A percentile compares a stretch with the other conserved stretches of the same genome.
Evolutionary conservation across 352 stramenopile genomes (phyloP).

Genomic region (Pythium angustatum): DNA sequence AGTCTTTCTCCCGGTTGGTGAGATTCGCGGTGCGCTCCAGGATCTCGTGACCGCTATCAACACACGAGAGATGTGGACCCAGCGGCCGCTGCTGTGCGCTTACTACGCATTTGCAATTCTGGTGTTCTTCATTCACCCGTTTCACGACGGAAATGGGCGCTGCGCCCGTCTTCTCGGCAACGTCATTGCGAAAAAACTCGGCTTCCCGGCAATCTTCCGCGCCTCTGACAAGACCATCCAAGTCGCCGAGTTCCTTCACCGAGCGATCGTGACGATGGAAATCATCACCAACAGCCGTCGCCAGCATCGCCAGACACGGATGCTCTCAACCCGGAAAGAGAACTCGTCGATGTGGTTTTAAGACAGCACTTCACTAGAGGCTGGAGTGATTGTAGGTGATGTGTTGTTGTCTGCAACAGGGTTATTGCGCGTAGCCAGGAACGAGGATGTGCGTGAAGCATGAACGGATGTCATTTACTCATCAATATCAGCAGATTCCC

Average conservation of each 20-base stretch:
- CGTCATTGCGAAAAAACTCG: slow-evolving; percentile 70
- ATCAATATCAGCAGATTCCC: no score
- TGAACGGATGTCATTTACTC: no score
- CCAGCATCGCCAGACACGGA: slow-evolving; percentile 46
- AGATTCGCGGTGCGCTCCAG: slow-evolving; percentile 52
- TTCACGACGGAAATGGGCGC: slow-evolving; percentile 81
- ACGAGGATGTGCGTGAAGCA: no score
- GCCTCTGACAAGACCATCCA: slow-evolving; percentile 84
- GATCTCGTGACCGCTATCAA: slow-evolving; percentile 55
- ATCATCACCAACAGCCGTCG: slow-evolving; percentile 59
- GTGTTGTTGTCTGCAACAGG: no score
- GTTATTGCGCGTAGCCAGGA: no score
- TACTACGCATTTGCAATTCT: slow-evolving; percentile 82
- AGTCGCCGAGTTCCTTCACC: slow-evolving; percentile 71
- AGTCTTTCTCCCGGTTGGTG: slow-evolving; percentile 68
- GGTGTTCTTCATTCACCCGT: slow-evolving; percentile 86
- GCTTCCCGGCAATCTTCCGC: slow-evolving; percentile 58
- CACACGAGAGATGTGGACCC: slow-evolving; percentile 36
- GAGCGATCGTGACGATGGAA: slow-evolving; percentile 70
- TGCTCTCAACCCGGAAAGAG: slow-evolving; percentile 59
- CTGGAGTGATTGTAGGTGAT: not conserved
- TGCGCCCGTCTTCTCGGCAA: slow-evolving; percentile 76
- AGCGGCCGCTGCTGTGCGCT: slow-evolving; percentile 59
- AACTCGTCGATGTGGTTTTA: slow-evolving; percentile 86
- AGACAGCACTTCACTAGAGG: not conserved